Percentiles rank a stretch among this genome's conserved stretches.
Evolutionary conservation across 2,329 filamentous ascomycete species (phyloP).

Genomic region (Xylaria arbuscula): DNA sequence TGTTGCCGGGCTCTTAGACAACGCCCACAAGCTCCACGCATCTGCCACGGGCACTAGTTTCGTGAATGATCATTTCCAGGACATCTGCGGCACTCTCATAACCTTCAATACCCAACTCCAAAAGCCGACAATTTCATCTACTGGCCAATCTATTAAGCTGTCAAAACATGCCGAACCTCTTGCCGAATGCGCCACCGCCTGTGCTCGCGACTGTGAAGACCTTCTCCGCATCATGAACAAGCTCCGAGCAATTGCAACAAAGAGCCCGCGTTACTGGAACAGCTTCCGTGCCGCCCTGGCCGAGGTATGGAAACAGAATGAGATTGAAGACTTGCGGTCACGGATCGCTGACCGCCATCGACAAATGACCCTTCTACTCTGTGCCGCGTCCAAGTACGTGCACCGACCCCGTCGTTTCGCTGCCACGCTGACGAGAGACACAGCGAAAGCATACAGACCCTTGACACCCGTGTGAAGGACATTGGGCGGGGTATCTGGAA

Average conservation of each 20-base stretch:
- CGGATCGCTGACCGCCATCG: conserved; percentile 22
- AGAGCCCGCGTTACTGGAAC: conserved; percentile 18
- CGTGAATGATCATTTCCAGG: conserved; percentile 21
- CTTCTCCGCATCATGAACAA: conserved; percentile 22
- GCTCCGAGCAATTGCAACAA: conserved; percentile 19
- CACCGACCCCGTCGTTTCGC: not conserved
- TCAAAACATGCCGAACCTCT: conserved; percentile 19
- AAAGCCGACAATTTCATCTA: not conserved
- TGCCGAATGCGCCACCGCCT: conserved; percentile 17
- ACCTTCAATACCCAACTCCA: conserved; percentile 14
- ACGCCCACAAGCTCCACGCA: conserved; percentile 13
- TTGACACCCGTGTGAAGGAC: conserved; percentile 1
- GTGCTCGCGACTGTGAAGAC: conserved; percentile 22
- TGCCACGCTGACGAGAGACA: conserved; percentile 10
- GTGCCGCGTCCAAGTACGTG: conserved; percentile 22
- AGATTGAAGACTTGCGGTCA: conserved; percentile 23
- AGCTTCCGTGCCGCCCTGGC: conserved; percentile 23
- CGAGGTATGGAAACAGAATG: conserved; percentile 23
- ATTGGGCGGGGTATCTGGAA: conserved; percentile 15
- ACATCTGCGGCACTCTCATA: conserved; percentile 20
- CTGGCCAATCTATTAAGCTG: not conserved
- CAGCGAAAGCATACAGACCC: too few relatives aligned
- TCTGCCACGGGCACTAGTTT: conserved; percentile 21
- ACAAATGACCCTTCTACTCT: conserved; percentile 21
- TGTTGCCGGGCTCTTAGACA: conserved; percentile 16